Conservation (phyloP, 257 asterid genomes). For the Nicotiana tabacum region DNA sequence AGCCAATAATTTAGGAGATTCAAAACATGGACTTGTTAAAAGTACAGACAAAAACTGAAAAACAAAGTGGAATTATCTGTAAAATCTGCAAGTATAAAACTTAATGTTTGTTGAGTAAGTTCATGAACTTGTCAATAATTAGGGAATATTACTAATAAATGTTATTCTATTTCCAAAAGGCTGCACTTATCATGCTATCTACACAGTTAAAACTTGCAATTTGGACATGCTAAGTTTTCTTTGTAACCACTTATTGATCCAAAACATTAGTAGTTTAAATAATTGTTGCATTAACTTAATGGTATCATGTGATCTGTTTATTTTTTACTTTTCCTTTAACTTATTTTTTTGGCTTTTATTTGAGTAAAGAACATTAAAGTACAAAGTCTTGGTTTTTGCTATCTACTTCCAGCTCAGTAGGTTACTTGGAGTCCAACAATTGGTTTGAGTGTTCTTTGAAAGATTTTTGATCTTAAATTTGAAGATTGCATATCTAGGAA, state of each 20-base stretch:
- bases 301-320: neutral
- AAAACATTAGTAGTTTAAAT: constrained; percentile 3
- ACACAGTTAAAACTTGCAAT: neutral
- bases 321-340: neutral
- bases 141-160: constrained; percentile 11
- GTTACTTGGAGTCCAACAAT: neutral
- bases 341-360: neutral
- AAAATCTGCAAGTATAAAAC: constrained; percentile 36
- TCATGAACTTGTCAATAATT: constrained; percentile 41
- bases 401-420: constrained; percentile 1
- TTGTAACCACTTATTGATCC: neutral
- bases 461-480: neutral
- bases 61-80: constrained; percentile 29
- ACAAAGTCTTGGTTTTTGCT: neutral
- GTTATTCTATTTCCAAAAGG: constrained; percentile 18
- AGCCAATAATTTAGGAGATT: constrained; percentile 7
- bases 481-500: neutral
- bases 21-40: constrained; percentile 18
- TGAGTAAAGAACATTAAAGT: neutral
- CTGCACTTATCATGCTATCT: constrained; percentile 13
- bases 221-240: neutral
- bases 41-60: constrained; percentile 8
- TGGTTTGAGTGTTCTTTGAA: neutral
- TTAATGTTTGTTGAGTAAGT: constrained; percentile 20
- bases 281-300: neutral